A percentile compares a stretch with the other conserved stretches of the same genome.
These are phyloP conservation scores for Xylariales sp. DNA, from an alignment of 2,329 filamentous ascomycete genomes.

Conservation along the genomic window DNA sequence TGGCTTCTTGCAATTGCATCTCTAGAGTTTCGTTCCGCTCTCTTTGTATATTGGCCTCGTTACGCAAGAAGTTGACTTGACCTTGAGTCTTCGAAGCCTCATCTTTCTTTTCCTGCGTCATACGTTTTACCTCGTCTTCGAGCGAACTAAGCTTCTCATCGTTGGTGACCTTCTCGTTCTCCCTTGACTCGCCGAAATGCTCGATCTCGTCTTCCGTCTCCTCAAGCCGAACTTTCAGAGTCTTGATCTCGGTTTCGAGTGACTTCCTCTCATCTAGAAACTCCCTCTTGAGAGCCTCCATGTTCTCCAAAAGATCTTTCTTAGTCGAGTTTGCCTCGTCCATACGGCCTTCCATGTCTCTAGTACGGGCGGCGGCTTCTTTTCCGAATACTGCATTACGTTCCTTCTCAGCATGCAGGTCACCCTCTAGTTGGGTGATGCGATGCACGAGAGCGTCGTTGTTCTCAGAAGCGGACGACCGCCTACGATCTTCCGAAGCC, in stretches of 20 bases:
- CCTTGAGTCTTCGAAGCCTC: conserved; percentile 55
- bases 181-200: conserved; percentile 72
- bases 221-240: conserved; percentile 72
- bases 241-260: conserved; percentile 74
- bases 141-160: conserved; percentile 66
- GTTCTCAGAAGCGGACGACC: conserved; percentile 38
- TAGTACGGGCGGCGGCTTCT: conserved; percentile 56
- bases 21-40: conserved; percentile 57
- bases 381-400: conserved; percentile 62
- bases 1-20: conserved; percentile 48
- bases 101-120: conserved; percentile 53
- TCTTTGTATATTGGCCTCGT: conserved; percentile 54
- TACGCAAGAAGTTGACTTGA: conserved; percentile 58
- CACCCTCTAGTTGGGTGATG: conserved; percentile 66
- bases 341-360: conserved; percentile 62
- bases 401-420: conserved; percentile 71
- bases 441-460: conserved; percentile 42
- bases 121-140: conserved; percentile 64
- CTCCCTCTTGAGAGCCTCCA: conserved; percentile 86
- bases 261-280: conserved; percentile 81
- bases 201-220: conserved; percentile 92
- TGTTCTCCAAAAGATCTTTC: conserved; percentile 87
- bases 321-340: conserved; percentile 90
- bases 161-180: conserved; percentile 70
- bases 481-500: conserved; percentile 37